Base-by-base conservation (phyloP, 352 stramenopile genomes). In the Thalassiosira hispida region DNA sequence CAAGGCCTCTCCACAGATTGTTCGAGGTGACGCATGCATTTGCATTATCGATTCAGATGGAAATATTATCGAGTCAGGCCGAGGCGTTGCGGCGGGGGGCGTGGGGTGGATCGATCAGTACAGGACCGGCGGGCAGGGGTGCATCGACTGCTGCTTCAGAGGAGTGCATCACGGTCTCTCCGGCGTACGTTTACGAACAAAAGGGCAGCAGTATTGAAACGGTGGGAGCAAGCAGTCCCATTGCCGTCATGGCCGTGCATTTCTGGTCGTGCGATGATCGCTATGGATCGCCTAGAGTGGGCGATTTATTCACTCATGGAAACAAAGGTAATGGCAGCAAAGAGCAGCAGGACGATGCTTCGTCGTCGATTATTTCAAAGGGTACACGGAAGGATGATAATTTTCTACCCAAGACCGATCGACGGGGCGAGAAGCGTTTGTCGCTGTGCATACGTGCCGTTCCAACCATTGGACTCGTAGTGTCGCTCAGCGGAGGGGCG, bases 241-340 rank as follows among this genome's bases (percentile, higher is more conserved):
- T 83, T 33, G 79, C 68, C 9, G 73, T 81, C 16, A 79, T 86
- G 64, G 74, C 79, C 9, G 85, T 94, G 20, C 87, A 88, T 49
- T 94, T 94, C 84, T 94, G 89, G 89, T 81, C 66, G 4, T 80
- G 90, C 5, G 89, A 94, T 73, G 85, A 94, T 87, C 73, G 77
- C 16, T 90, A 88, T 80, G 89, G 89, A 31, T 81, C 80, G 33
- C 85, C 89, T 0, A 73, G 62, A 38, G 79, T 94, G 71, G 67
- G 74, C 12, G 81, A 91, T 73, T 68, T 46, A 5, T 49, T 0
- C 9, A 49, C 6, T 27, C 2, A 38, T 11, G 44, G 29, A 25
- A 23, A 29, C 5, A n/a, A 7, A 20, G 14, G 38, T 0, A 46
- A 76, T 20, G 64, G 74, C 3, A 57, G 42, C 11, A 27, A 38